Base-by-base conservation (phyloP, 2,329 filamentous ascomycete species). In the Talaromyces sp. region DNA sequence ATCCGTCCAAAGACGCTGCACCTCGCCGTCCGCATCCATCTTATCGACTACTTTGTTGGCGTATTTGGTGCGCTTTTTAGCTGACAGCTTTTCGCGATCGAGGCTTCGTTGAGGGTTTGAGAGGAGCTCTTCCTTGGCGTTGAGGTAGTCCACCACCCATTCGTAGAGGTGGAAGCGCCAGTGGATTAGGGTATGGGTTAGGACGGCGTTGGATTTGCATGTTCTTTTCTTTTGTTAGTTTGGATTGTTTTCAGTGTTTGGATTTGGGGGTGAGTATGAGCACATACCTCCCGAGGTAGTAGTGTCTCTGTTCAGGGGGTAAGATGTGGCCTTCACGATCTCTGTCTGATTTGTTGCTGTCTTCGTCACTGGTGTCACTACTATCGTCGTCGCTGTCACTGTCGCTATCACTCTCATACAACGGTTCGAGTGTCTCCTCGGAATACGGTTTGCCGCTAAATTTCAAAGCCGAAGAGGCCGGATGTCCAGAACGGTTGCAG, bases 141-240 rank as follows among this genome's bases (percentile, higher is more conserved):
- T 51, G 0, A 94, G 81, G 55, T 82, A 83, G 28, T 81, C 78
- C 22, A 87, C 78, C 0, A 92, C 85, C 81, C 83, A 89, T 62
- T 86, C 80, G 66, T 89, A 86, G n/a, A 93, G 82, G 46, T 85
- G 82, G 60, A 82, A 83, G 58, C 87, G 86, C 89, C 89, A 92
- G 72, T 94, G 89, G 4, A 84, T 80, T 3, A 93, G 78, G 1
- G 80, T 81, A 67, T 93, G 89, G 0, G 88, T 86, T 39, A 86
- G 86, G 62, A 84, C 78, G 0, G 89, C 88, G 63, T 87, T 87
- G 33, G 75, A 73, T 66, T 80, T 82, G 75, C 85, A 89, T 60
- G 80, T 79, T 60, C 75, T 75, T 6, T 51, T 19, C 31, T 28
- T 5, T 10, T 28, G 25, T 22, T 43, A 39, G 51, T 2, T 25